Base-by-base conservation (phyloP, 2,329 filamentous ascomycete species). In the Penicillium sp. region DNA sequence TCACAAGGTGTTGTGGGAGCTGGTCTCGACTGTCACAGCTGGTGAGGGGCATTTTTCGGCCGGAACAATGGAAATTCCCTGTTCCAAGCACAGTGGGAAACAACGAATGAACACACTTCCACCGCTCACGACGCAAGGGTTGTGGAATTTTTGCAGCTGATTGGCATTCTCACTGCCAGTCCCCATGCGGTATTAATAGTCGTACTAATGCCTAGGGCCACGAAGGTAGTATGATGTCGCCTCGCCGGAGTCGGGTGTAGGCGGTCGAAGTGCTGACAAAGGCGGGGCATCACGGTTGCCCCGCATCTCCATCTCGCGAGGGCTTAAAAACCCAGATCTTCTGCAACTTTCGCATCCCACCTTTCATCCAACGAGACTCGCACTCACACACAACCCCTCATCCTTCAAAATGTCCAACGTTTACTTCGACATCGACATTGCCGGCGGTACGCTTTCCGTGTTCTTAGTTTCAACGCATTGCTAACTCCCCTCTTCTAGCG, bases 361-460 rank as follows among this genome's bases (percentile, higher is more conserved):
- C 35, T 41, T 41, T 15, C 13, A 15, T 41, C 11, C 35, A 41
- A 3, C 35, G 2, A 13, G 11, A 41, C 35, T 41, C 13, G 35
- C 35, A 41, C 35, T 41, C 35, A 41, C 35, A 15, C 35, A 41
- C 35, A 15, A 8, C 15, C 35, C 13, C 11, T 41, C 35, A 41
- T 5, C 11, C 35, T 41, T 58, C 56, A 58, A 19, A 51, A 58
- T 58, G 56, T 3, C 56, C 19, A 58, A 58, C 56, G 56, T 58
- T 49, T 58, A 21, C 56, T 58, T 58, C n/a, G 56, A 58, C 11
- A n/a, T 58, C 38, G 26, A 35, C 5, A 23, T 23, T n/a, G 23
- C 35, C 19, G 7, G 19, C 35, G 2, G 56, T 58, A 58, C 31
- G 47, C 21, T 26, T 8, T 3, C 17, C 13, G 7, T 21, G 1